Base-by-base conservation (phyloP, 2,329 filamentous ascomycete genomes). In the Eutypella sp. region DNA sequence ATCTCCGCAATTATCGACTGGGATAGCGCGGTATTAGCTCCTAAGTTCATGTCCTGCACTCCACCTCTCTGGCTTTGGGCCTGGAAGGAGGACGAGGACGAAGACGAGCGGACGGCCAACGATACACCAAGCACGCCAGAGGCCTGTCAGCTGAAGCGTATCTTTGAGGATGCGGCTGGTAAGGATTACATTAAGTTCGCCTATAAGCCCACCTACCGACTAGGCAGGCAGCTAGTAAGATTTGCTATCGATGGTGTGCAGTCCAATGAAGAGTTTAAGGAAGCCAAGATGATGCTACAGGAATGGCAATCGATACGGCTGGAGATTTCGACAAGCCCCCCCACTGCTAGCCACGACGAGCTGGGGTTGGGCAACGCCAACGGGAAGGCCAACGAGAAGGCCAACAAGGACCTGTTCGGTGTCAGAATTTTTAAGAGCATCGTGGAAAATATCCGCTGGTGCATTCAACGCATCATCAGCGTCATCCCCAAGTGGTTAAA, bases 51-150 rank as follows among this genome's bases (percentile, higher is more conserved):
- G 46, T 53, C 55, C 1, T 65, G 62, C 34, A 36, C 47, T 8
- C 57, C 64, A 0, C 65, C 64, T 0, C 46, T 53, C 8, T 67
- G 59, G 59, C 34, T 67, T 0, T 68, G 64, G 63, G 40, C 33
- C 11, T 52, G 51, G 46, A 41, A 49, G 8, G 45, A 54, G 6
- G 41, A 56, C 5, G 55, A 57, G 18, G 48, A 53, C 8, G 53
- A 58, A 10, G 49, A 58, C n/a, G 45, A 44, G 10, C 40, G 39
- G 1, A 45, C 42, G 2, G 52, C 49, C 18, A 19, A 46, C 13
- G 41, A 55, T 2, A 33, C 16, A n/a, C 46, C 43, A 5, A 29
- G 36, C 3, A 47, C 47, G 3, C 39, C 19, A 5, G 46, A 49
- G 24, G 24, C 5, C 15, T 45, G 23, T 7, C 44, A 52, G 23